Base-by-base conservation (phyloP, 2,329 filamentous ascomycete species). In the Aspergillus arachidicola region DNA sequence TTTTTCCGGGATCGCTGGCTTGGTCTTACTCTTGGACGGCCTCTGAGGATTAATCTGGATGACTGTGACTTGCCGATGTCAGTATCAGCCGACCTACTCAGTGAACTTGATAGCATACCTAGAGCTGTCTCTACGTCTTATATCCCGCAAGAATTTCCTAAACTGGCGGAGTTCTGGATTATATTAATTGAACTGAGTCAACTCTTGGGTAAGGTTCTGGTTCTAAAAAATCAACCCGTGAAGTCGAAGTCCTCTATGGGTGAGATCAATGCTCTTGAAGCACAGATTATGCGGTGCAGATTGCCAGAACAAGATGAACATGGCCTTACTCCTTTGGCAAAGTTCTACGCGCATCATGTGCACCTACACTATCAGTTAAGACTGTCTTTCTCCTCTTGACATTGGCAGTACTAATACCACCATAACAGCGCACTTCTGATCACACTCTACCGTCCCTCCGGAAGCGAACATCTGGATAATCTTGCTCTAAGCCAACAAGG, bases 1-100 rank as follows among this genome's bases (percentile, higher is more conserved):
- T 72, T 80, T 54, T 74, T 76, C 43, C 74, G 79, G 30, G 79
- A 81, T 66, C 72, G 76, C 5, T 81, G 78, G 79, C 65, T 80
- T 23, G 73, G 77, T 38, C 70, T 80, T 9, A 76, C 71, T 0
- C 66, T 79, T 60, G 79, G 79, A 1, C 72, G 79, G 46, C 79
- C 79, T 30, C 66, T 80, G 65, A 73, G 79, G 7, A 79, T 79
- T 48, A 68, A 77, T 60, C 69, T 73, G 2, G 70, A 77, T 41
- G 78, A 80, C 57, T 79, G 74, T 62, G 76, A 80, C 58, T 68
- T 72, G 2, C 67, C 72, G 1, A 72, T 74, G 67, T 75, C 76
- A 6, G 63, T 64, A 1, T 61, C 57, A 5, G 67, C 58, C 19
- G 75, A 78, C 54, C 38, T 76, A 19, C 53, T 73, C 21, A 65